Evolutionary conservation across 192 early-diverging fungal genomes (phyloP).

Genomic region (Nowakowskiella sp.): DNA sequence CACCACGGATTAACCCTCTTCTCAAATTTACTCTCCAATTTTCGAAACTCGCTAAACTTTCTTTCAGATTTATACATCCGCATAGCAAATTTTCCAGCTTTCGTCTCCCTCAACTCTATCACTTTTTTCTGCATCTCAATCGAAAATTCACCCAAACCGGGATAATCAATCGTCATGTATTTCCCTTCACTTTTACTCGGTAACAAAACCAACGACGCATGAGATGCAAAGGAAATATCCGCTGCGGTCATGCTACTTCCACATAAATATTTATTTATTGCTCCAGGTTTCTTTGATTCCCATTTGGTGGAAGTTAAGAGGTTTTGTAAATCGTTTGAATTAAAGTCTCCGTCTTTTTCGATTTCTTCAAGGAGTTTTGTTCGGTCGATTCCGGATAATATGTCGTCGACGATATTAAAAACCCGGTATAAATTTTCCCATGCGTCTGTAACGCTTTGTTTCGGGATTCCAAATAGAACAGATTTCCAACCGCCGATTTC

Average conservation of each 20-base stretch:
- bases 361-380: neutral
- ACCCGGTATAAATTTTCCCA: constrained; percentile 15
- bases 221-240: constrained; percentile 34
- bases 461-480: neutral
- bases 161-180: constrained; percentile 7
- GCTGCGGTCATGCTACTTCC: constrained; percentile 29
- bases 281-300: constrained; percentile 7
- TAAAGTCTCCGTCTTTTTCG: neutral
- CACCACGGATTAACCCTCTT: constrained; percentile 25
- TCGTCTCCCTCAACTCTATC: constrained; percentile 10
- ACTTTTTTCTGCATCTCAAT: constrained; percentile 4
- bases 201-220: constrained; percentile 29
- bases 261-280: constrained; percentile 18
- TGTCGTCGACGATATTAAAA: neutral
- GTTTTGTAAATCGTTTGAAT: neutral
- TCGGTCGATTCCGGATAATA: neutral
- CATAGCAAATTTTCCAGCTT: constrained; percentile 31
- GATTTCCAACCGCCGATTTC: neutral
- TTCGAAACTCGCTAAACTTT: neutral
- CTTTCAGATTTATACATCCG: constrained; percentile 31
- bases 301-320: neutral
- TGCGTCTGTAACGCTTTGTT: constrained; percentile 6
- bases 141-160: constrained; percentile 21
- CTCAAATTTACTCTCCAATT: constrained; percentile 1
- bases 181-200: constrained; percentile 22